Base-by-base conservation (phyloP, 352 stramenopile species). In the Pythium insidiosum region DNA sequence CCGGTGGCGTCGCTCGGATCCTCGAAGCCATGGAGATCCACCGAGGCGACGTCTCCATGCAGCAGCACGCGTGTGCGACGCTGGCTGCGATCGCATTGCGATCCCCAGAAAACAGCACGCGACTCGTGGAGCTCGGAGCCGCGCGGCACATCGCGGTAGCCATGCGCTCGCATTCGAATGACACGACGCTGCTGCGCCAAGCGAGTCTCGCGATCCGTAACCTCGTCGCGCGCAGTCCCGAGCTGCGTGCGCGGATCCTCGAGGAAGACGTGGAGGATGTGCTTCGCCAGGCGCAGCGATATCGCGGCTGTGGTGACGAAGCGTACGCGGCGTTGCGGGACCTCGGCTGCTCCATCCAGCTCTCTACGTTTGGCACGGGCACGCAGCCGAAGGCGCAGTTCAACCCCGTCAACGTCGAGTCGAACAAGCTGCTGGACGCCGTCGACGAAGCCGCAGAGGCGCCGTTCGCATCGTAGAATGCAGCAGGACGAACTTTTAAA, bases 161-260 rank as follows among this genome's bases (percentile, higher is more conserved):
- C 16, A 86, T 91, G 68, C 55, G 63, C 23, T 48, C 20, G 11
- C 78, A 87, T 36, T 47, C 47, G 12, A 42, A 41, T 31, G 65
- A 84, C 46, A 60, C 70, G 0, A 40, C 54, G 23, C 25, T 91
- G 15, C 43, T 91, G 24, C 73, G 75, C 5, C 79, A 91, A 66
- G 75, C 75, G 0, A 88, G 79, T 53, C 52, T 91, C 15, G 79
- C 79, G 7, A 80, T 91, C 36, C 73, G 79, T 26, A 91, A 91
- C 42, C 79, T 91, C 51, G 76, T 87, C 5, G 73, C 76, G 11
- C 73, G 79, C 2, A 67, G 53, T 22, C 54, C 69, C 3, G 71
- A 88, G 31, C 36, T 91, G 18, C 76, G 74, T 11, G 48, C 51
- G 6, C 63, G 73, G 18, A 73, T 91, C 39, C 47, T 86, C 13